Evolutionary conservation across 2,329 filamentous ascomycete genomes (phyloP).

Genomic region (Colletotrichum chlorophyti): DNA sequence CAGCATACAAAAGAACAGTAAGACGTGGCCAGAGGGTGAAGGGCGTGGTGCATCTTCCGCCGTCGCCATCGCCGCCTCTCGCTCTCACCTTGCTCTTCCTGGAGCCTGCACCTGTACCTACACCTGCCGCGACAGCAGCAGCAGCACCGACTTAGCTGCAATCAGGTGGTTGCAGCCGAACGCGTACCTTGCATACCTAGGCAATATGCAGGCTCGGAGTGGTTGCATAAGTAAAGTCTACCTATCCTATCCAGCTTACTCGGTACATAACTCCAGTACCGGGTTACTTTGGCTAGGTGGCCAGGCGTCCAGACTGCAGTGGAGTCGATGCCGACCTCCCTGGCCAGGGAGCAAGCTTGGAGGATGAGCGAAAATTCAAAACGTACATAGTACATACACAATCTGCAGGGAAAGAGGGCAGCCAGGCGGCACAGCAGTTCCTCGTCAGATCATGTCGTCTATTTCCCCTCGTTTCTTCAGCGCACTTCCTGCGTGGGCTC

Average conservation of each 20-base stretch:
- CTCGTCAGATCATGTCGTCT: not conserved
- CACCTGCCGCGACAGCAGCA: too few relatives aligned
- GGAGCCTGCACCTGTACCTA: not conserved
- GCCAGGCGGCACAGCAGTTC: not conserved
- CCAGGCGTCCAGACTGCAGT: not conserved
- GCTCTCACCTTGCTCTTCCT: not conserved
- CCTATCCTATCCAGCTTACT: not conserved
- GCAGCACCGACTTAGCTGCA: not conserved
- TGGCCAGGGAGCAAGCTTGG: not conserved
- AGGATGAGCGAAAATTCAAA: not conserved
- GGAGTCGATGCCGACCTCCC: not conserved
- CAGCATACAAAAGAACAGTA: too few relatives aligned
- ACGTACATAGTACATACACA: not conserved
- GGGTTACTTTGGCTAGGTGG: not conserved
- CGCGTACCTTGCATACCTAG: constrained; percentile 7
- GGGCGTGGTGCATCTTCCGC: too few relatives aligned
- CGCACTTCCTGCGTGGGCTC: not conserved
- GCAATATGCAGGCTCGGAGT: not conserved
- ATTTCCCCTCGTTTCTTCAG: too few relatives aligned
- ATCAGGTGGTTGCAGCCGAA: not conserved
- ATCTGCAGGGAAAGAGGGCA: not conserved
- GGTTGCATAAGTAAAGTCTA: not conserved
- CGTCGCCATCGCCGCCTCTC: too few relatives aligned
- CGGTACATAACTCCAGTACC: not conserved
- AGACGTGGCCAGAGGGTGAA: too few relatives aligned